Evolutionary conservation across 2,329 filamentous ascomycete genomes (phyloP).

Genomic region (Colletotrichum noveboracense): DNA sequence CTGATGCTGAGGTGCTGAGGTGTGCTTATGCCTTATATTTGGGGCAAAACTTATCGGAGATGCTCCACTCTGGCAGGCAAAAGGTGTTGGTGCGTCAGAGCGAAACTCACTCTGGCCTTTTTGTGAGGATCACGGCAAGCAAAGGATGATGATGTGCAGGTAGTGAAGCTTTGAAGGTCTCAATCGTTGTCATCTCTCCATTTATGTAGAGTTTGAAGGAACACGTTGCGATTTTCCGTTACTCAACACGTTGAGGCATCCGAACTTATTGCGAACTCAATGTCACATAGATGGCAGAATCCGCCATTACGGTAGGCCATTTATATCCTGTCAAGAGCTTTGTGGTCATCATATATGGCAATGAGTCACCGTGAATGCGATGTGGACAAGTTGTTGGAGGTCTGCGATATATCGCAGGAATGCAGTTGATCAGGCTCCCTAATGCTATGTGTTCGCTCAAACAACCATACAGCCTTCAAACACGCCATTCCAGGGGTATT

Average conservation of each 20-base stretch:
- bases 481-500: constrained; percentile 23
- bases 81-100: not conserved
- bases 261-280: not conserved
- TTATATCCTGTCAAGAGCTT: not conserved
- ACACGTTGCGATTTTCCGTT: not conserved
- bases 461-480: constrained; percentile 21
- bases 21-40: constrained; percentile 3
- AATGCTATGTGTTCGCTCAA: constrained; percentile 21
- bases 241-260: not conserved
- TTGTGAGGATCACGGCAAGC: not conserved
- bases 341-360: not conserved
- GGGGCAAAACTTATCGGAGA: not conserved
- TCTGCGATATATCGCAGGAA: constrained; percentile 23
- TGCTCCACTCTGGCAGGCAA: not conserved
- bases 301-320: not conserved
- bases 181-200: not conserved
- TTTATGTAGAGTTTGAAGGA: not conserved
- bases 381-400: not conserved
- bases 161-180: not conserved
- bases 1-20: not conserved
- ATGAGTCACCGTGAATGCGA: not conserved
- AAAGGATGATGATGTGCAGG: not conserved
- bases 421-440: constrained; percentile 22
- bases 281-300: not conserved
- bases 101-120: not conserved